phyloP scores from a whole-genome alignment of 257 asterid genomes.

The Solanum gandarillasii region DNA sequence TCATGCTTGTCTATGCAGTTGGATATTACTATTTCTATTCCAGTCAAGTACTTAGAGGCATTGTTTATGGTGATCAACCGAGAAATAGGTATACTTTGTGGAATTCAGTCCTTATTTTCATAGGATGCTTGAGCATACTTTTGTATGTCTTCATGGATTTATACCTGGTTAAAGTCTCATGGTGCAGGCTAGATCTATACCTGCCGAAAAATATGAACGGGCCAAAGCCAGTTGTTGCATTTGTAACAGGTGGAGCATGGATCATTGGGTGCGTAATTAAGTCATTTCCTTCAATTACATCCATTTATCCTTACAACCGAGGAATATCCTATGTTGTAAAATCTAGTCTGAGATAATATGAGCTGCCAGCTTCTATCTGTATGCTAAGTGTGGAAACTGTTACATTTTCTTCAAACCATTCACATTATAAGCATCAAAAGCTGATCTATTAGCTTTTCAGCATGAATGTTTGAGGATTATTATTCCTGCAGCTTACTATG shows the following conservation, averaged over 20 bases:
- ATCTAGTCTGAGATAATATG: neutral
- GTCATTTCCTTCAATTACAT: neutral
- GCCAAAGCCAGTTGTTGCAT: constrained; percentile 95
- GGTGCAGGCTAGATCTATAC: constrained; percentile 80
- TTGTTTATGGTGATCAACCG: constrained; percentile 84
- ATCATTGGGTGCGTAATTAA: constrained; percentile 61
- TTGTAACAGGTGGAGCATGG: constrained; percentile 99
- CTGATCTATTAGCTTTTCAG: neutral
- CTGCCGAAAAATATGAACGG: constrained; percentile 53
- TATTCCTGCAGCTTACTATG: neutral
- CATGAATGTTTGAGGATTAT: neutral
- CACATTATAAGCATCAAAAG: neutral
- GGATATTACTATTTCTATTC: constrained; percentile 84
- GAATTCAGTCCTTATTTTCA: neutral
- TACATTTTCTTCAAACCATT: neutral
- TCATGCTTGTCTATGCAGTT: constrained; percentile 40
- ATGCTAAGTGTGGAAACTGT: neutral
- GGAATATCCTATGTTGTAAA: neutral
- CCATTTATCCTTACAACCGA: neutral
- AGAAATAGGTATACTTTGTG: constrained; percentile 57
- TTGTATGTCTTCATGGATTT: neutral
- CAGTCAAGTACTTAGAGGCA: constrained; percentile 62
- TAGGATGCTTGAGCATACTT: neutral
- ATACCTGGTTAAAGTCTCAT: neutral
- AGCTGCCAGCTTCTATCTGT: neutral